phyloP scores from a whole-genome alignment of 2,329 filamentous ascomycete species.

The Ceratocystis destructans region DNA sequence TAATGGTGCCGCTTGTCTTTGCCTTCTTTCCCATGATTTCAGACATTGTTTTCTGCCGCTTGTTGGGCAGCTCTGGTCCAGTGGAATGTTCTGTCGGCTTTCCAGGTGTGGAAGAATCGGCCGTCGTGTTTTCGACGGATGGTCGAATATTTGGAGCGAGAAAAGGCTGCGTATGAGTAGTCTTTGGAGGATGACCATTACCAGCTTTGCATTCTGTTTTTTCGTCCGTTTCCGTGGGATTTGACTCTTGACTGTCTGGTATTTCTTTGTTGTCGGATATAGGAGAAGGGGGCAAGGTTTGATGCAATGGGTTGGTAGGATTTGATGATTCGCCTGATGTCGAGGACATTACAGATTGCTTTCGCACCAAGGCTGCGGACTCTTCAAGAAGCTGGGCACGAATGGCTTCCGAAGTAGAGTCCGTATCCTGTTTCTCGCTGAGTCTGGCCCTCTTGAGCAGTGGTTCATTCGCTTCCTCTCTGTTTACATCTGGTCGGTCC shows the following conservation, averaged over 20 bases:
- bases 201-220: neutral
- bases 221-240: neutral
- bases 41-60: constrained; percentile 16
- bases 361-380: constrained; percentile 7
- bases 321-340: neutral
- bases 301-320: neutral
- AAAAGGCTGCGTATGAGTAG: neutral
- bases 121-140: neutral
- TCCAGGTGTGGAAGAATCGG: neutral
- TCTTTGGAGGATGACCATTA: neutral
- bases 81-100: neutral
- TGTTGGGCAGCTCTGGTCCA: neutral
- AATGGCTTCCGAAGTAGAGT: constrained; percentile 18
- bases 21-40: constrained; percentile 13
- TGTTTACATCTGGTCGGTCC: constrained; percentile 3
- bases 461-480: constrained; percentile 21
- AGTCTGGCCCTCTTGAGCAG: constrained; percentile 6
- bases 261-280: neutral
- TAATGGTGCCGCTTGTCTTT: neutral
- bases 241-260: neutral
- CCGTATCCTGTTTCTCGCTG: neutral
- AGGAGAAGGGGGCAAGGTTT: neutral
- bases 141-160: neutral
- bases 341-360: neutral
- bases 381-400: constrained; percentile 14